Base-by-base conservation (phyloP, 78 protist species). In the Emiliania huxleyi region DNA sequence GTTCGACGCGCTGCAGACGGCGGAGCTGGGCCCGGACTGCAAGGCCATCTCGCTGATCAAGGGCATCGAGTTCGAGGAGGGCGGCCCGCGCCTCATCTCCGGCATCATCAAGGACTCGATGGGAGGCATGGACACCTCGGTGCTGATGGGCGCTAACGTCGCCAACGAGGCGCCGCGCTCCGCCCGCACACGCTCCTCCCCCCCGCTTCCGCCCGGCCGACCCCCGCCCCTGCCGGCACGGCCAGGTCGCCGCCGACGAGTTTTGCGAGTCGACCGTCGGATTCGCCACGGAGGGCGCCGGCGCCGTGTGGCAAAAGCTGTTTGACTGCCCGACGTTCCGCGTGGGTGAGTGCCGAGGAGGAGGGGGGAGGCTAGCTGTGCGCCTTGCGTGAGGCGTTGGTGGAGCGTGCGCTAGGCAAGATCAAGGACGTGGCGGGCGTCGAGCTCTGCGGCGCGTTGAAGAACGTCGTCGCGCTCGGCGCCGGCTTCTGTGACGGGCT, bases 401-500 rank as follows among this genome's bases (percentile, higher is more conserved):
- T n/a, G n/a, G n/a, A n/a, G n/a, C n/a, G n/a, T n/a, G n/a, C n/a
- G n/a, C n/a, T n/a, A n/a, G n/a, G n/a, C 55, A 48, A 48, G 55
- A 48, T 48, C 55, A 48, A 48, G 23, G 55, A 48, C 55, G 55
- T 48, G 55, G 56, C n/a, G 3, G 97, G 95, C 0, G 96, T 85
- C 12, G 97, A 96, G 92, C 95, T 96, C 77, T 88, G 95, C 52
- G 97, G 97, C 45, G 95, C 97, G 18, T 87, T 95, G 52, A 96
- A 96, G 91, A 96, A 96, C 87, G n/a, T 96, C 1, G 96, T 96
- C 22, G 97, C 97, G 33, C 40, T 96, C 29, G 97, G 92, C 19
- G 96, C 97, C 35, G 97, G 97, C 75, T 95, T 96, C 71, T 46
- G 8, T 19, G 97, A 96, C 56, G 97, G 97, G 29, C 91, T 95